Evolutionary conservation across 768 basidiomycete species (phyloP), one percentile per base, ranked within the genome.

Genomic region (Butyriboletus loyo): DNA sequence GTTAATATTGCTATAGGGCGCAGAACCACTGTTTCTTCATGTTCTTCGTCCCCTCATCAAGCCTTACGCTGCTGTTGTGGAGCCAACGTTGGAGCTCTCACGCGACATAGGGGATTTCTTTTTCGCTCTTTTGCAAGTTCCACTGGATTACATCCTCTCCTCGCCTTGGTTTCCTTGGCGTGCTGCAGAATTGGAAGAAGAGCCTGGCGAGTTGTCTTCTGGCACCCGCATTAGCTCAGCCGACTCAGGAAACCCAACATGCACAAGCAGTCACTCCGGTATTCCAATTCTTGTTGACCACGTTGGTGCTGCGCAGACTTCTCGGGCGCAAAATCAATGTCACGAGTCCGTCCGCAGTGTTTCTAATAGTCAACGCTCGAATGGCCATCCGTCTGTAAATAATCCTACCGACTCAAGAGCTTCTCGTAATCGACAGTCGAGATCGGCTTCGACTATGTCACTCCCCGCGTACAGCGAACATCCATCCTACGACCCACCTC

Each of bases 21-120:
- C 92, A 27, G 92, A 93, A 69, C 92, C 91, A 7, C 79, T 93
- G 40, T 90, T 82, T 61, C 75, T 93, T 19, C 87, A 93, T 66
- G 68, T 92, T 50, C 77, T 93, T 11, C 87, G 91, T 19, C 91
- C 92, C 15, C 63, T 87, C 30, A 66, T 92, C 60, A 87, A 84
- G 62, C 91, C 91, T 7, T 89, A 93, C 60, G 77, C 80, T 14
- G 59, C 73, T 6, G 78, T 85, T 1, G 70, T 92, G 32, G 91
- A 93, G 63, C 73, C 81, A 15, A 51, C 78, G 13, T 73, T 91
- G 27, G 86, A 89, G 49, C 55, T 87, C 24, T 68, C 75, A 34
- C 77, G 81, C 46, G 81, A 84, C 67, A 59, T 84, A 40, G 85
- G 86, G 21, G 89, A 92, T 65, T 73, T 89, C 44, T 43, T 84